These are phyloP conservation scores for Knoxdaviesia capensis DNA, from an alignment of 2,329 filamentous ascomycete species.

Conservation along the genomic window DNA sequence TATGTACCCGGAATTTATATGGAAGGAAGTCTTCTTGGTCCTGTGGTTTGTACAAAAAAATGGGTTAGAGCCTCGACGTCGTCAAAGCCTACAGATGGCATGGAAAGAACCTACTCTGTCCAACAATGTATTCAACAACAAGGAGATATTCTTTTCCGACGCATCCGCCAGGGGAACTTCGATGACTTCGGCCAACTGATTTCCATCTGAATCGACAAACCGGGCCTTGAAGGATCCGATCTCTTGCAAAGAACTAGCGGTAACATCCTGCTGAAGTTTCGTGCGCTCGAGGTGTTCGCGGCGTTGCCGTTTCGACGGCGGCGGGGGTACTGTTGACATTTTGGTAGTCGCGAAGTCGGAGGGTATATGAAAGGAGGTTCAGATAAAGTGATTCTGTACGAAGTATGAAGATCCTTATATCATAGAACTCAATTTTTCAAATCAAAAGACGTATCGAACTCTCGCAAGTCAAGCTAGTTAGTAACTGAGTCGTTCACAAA, in stretches of 20 bases:
- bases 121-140: slow-evolving; percentile 68
- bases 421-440: too few species aligned
- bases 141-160: slow-evolving; percentile 72
- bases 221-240: slow-evolving; percentile 66
- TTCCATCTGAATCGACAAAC: slow-evolving; percentile 63
- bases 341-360: neutral
- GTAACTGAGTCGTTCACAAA: too few species aligned
- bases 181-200: slow-evolving; percentile 50
- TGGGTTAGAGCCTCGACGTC: neutral
- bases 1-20: slow-evolving; percentile 39
- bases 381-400: too few species aligned
- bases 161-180: slow-evolving; percentile 69
- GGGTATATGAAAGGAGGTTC: too few species aligned
- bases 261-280: slow-evolving; percentile 55
- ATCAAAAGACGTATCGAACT: too few species aligned
- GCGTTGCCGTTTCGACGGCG: slow-evolving; percentile 73
- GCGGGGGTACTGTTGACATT: slow-evolving; percentile 71
- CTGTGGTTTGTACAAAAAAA: slow-evolving; percentile 8
- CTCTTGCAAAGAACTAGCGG: slow-evolving; percentile 44
- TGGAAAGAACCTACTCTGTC: slow-evolving; percentile 34
- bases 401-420: too few species aligned
- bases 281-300: slow-evolving; percentile 53
- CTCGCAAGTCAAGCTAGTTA: too few species aligned
- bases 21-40: slow-evolving; percentile 39
- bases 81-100: neutral